These are phyloP conservation scores for Astrothelium subdiscretum DNA, from an alignment of 495 filamentous ascomycete species.

Conservation along the genomic window DNA sequence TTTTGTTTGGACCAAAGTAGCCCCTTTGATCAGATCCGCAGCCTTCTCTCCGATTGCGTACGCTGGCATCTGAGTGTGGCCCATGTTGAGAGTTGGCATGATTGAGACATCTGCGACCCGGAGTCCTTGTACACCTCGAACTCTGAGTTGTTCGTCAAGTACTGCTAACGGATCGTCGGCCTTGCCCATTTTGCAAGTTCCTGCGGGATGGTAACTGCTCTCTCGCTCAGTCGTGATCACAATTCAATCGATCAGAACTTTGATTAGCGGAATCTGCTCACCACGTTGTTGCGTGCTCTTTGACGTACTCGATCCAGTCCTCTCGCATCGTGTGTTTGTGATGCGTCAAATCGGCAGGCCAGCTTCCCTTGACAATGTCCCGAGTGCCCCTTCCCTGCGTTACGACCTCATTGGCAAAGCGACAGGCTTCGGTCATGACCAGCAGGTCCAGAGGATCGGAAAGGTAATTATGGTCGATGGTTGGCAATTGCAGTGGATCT, in stretches of 20 bases:
- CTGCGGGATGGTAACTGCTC: conserved; percentile 35
- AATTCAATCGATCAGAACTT: too few relatives aligned
- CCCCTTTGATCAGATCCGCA: conserved; percentile 36
- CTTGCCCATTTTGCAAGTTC: conserved; percentile 44
- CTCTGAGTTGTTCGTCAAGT: conserved; percentile 41
- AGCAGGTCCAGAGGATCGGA: conserved; percentile 37
- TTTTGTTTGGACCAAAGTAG: too few relatives aligned
- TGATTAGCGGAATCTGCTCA: not conserved
- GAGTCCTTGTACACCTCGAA: conserved; percentile 40
- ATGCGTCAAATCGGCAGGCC: conserved; percentile 36
- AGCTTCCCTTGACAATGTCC: conserved; percentile 45
- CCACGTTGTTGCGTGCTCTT: conserved; percentile 41
- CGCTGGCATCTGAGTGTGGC: conserved; percentile 48
- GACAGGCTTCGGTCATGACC: conserved; percentile 38
- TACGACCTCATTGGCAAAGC: conserved; percentile 43
- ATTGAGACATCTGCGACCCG: conserved; percentile 46
- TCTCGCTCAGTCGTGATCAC: conserved; percentile 22
- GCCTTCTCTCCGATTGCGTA: conserved; percentile 51
- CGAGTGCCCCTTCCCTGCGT: conserved; percentile 41
- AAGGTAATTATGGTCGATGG: conserved; percentile 42
- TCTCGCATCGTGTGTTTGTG: conserved; percentile 37
- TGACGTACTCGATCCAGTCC: conserved; percentile 38
- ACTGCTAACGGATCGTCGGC: conserved; percentile 38
- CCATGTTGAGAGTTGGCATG: conserved; percentile 43
- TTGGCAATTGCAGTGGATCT: conserved; percentile 31